phyloP scores from a whole-genome alignment of 345 rosid species.

The Acer campestre region DNA sequence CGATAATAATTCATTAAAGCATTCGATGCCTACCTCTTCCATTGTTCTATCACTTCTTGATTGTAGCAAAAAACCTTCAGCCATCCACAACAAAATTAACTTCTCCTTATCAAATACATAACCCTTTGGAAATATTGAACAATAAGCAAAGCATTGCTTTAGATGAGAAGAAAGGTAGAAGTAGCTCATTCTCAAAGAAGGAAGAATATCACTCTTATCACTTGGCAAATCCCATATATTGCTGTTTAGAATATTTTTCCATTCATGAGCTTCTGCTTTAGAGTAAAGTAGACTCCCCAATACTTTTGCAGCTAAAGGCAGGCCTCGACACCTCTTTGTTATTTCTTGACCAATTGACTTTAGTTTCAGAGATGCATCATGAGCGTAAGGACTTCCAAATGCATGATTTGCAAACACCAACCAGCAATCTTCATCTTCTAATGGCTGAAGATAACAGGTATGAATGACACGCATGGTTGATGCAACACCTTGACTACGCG shows the following conservation, averaged over 20 bases:
- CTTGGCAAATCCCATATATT: conserved; percentile 37
- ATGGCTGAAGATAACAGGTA: too few relatives aligned
- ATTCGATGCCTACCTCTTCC: conserved; percentile 39
- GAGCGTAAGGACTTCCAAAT: too few relatives aligned
- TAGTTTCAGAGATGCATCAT: background rate
- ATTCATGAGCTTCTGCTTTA: conserved; percentile 31
- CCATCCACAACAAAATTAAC: conserved; percentile 41
- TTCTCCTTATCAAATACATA: conserved; percentile 31
- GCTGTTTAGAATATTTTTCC: conserved; percentile 39
- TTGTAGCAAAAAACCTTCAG: conserved; percentile 36
- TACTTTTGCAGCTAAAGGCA: conserved; percentile 43
- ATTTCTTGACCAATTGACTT: conserved; percentile 36
- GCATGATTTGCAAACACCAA: too few relatives aligned
- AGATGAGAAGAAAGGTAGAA: conserved; percentile 33
- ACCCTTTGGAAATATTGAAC: conserved; percentile 40
- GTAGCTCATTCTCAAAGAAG: conserved; percentile 35
- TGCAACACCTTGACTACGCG: too few relatives aligned
- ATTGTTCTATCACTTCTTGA: conserved; percentile 22
- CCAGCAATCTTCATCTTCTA: too few relatives aligned
- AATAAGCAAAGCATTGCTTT: conserved; percentile 41
- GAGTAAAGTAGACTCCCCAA: conserved; percentile 41
- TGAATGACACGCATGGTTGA: too few relatives aligned
- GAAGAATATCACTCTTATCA: conserved; percentile 33
- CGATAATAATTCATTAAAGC: conserved; percentile 31
- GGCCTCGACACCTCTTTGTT: conserved; percentile 40